phyloP scores from a whole-genome alignment of 345 rosid species.

The Aegle marmelos region DNA sequence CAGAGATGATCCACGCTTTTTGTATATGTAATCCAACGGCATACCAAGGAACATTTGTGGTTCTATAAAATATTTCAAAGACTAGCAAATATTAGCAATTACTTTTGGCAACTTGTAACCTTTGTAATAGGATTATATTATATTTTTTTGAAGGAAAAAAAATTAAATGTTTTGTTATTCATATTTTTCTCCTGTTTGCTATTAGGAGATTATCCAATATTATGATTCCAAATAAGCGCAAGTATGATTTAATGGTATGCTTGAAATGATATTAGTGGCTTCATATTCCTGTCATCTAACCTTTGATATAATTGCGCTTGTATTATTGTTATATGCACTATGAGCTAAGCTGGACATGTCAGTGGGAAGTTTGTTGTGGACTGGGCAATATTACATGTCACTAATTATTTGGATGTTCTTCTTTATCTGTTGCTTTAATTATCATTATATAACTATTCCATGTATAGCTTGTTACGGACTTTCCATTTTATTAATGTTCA shows the following conservation, averaged over 20 bases:
- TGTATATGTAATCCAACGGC: not conserved
- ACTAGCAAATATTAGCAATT: not conserved
- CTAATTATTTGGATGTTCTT: not conserved
- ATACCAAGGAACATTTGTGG: not conserved
- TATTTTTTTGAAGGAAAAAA: not conserved
- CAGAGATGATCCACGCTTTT: slow-evolving; percentile 2
- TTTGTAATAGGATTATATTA: not conserved
- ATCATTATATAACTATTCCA: not conserved
- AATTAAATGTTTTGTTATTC: not conserved
- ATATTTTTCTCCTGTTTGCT: not conserved
- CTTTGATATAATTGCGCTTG: not conserved
- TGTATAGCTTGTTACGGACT: not conserved
- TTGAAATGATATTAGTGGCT: not conserved
- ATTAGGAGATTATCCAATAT: not conserved
- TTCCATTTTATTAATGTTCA: not conserved
- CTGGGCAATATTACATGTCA: not conserved
- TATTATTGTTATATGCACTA: not conserved
- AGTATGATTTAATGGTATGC: not conserved
- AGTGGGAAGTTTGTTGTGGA: not conserved
- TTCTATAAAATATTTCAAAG: not conserved
- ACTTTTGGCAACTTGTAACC: not conserved
- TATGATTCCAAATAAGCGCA: slow-evolving; percentile 2
- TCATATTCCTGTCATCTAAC: not conserved
- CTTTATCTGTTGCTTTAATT: not conserved
- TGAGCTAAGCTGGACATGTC: not conserved